Evolutionary conservation across 202 grass and related monocot genomes (phyloP).

Genomic region (Musa balbisiana): DNA sequence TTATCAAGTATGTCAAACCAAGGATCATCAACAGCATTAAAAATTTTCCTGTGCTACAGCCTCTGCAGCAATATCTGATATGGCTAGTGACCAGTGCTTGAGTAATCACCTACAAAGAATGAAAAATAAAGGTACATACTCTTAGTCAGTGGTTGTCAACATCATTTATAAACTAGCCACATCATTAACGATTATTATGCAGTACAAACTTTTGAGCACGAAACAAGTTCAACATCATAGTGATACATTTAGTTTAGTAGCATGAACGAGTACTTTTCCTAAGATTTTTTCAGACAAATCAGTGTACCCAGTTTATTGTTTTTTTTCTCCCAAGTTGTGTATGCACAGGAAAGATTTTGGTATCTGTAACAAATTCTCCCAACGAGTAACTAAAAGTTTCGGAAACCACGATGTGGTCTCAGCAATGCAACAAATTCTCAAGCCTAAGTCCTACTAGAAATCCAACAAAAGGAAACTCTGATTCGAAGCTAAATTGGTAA

Average conservation of each 20-base stretch:
- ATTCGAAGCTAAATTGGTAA: neutral
- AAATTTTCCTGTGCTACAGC: conserved; percentile 66
- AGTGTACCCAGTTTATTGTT: too few species aligned
- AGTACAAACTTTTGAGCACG: too few species aligned
- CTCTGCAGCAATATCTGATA: conserved; percentile 44
- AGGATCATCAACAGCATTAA: conserved; percentile 55
- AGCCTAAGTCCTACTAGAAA: neutral
- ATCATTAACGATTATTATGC: too few species aligned
- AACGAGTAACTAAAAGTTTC: neutral
- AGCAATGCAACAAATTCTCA: neutral
- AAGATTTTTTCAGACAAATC: too few species aligned
- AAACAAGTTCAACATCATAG: too few species aligned
- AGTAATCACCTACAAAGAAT: conserved; percentile 37
- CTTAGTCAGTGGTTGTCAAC: neutral
- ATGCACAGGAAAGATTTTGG: too few species aligned
- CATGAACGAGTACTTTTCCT: too few species aligned
- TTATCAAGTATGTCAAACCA: conserved; percentile 51
- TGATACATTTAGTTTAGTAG: too few species aligned
- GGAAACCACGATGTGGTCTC: neutral
- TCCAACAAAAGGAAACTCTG: neutral
- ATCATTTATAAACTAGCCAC: too few species aligned
- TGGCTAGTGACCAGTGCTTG: conserved; percentile 44
- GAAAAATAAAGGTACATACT: conserved; percentile 12
- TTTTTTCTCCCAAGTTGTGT: too few species aligned
- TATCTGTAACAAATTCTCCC: too few species aligned